These are phyloP conservation scores for Hypoxylon perforatum DNA, from an alignment of 495 filamentous ascomycete species.

Conservation along the genomic window DNA sequence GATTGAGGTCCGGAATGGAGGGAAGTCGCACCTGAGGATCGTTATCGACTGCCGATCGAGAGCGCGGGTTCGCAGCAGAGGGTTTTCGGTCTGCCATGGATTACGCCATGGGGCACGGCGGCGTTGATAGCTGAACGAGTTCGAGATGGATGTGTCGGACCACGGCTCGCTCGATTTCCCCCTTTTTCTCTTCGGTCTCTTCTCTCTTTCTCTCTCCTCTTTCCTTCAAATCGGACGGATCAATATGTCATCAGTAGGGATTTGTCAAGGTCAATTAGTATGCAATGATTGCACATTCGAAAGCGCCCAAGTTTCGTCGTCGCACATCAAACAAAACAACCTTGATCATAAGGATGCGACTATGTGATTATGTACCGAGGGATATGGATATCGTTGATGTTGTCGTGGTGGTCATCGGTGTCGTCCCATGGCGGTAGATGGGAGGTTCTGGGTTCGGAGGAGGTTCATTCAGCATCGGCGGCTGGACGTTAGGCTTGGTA, in stretches of 20 bases:
- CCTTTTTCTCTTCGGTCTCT: background rate
- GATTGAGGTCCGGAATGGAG: conserved; percentile 32
- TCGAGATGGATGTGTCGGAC: conserved; percentile 27
- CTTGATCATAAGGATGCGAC: no score
- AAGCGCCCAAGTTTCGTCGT: background rate
- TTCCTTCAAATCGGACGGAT: conserved; percentile 3
- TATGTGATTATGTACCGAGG: no score
- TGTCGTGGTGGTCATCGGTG: conserved; percentile 13
- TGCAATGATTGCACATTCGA: background rate
- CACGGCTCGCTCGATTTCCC: conserved; percentile 6
- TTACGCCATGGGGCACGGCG: conserved; percentile 64
- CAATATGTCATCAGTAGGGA: conserved; percentile 26
- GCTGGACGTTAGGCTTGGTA: conserved; percentile 39
- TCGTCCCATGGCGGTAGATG: conserved; percentile 8
- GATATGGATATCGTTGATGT: conserved; percentile 3
- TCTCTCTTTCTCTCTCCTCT: conserved; percentile 5
- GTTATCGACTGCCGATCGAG: conserved; percentile 65
- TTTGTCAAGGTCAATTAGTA: conserved; percentile 1
- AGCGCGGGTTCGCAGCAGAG: conserved; percentile 60
- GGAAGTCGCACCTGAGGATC: conserved; percentile 57
- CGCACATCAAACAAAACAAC: conserved; percentile 1
- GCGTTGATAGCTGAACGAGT: conserved; percentile 24
- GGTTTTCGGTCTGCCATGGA: conserved; percentile 67
- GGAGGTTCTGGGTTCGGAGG: conserved; percentile 30
- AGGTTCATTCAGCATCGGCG: conserved; percentile 37